Conservation (phyloP, 371 early-diverging fungal genomes). For the Mortierella polycephala region DNA sequence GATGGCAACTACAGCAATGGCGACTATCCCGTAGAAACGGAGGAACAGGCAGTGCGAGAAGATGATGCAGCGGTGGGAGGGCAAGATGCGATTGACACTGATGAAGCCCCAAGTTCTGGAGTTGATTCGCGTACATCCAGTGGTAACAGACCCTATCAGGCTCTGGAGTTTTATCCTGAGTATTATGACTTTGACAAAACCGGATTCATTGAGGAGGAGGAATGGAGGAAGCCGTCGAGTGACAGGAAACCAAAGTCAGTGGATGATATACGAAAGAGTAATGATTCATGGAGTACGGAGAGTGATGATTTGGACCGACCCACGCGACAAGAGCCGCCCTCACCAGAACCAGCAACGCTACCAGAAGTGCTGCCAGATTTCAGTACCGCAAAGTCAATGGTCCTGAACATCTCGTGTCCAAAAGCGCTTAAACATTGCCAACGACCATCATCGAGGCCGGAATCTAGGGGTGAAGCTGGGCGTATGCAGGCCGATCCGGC, state of each 20-base stretch:
- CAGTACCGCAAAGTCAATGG: conserved; percentile 6
- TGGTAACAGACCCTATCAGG: no score
- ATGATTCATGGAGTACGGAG: background rate
- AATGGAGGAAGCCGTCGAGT: conserved; percentile 14
- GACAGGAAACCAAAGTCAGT: background rate
- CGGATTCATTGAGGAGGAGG: conserved; percentile 21
- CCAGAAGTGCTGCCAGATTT: conserved; percentile 6
- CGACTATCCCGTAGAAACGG: background rate
- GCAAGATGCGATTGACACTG: background rate
- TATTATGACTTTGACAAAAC: conserved; percentile 14
- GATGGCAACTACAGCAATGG: background rate
- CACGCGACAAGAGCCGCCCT: background rate
- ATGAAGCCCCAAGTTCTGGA: background rate
- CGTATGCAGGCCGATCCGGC: no score
- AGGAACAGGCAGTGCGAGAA: no score
- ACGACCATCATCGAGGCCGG: no score
- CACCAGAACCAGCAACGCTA: background rate
- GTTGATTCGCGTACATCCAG: no score
- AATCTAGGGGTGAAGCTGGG: no score
- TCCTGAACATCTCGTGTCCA: no score
- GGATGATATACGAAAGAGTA: background rate
- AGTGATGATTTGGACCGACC: background rate
- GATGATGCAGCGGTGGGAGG: no score
- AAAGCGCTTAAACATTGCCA: no score
- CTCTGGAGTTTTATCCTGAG: background rate